These are phyloP conservation scores for Takakia lepidozioides DNA, from an alignment of 225 moss, liverwort and hornwort genomes.

Conservation along the genomic window DNA sequence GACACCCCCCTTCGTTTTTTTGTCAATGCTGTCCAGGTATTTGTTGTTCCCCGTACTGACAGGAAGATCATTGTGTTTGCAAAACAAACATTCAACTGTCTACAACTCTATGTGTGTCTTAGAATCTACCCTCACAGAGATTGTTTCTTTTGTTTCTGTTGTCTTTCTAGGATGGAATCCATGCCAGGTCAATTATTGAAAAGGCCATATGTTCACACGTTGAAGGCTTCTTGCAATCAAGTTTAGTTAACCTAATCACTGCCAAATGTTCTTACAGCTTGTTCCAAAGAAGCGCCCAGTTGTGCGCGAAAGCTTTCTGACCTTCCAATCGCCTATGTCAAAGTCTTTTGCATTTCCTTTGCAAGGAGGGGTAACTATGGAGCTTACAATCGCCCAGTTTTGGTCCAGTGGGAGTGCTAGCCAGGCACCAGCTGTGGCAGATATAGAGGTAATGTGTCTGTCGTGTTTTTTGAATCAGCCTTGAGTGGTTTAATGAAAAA, in stretches of 20 bases:
- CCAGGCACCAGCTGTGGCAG: conserved; percentile 60
- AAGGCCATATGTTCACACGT: too few relatives aligned
- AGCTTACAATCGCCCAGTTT: conserved; percentile 87
- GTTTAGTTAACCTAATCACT: too few relatives aligned
- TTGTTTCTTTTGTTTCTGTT: too few relatives aligned
- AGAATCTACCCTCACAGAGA: too few relatives aligned
- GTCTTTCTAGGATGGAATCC: too few relatives aligned
- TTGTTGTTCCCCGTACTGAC: too few relatives aligned
- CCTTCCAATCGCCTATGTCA: conserved; percentile 62
- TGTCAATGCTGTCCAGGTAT: conserved; percentile 66
- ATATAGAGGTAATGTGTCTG: conserved; percentile 43
- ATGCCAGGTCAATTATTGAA: too few relatives aligned
- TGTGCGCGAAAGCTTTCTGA: conserved; percentile 68
- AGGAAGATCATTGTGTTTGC: too few relatives aligned
- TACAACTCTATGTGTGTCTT: too few relatives aligned
- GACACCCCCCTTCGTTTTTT: conserved; percentile 86
- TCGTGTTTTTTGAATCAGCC: background rate
- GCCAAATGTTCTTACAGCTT: conserved; percentile 33
- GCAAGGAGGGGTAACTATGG: conserved; percentile 90
- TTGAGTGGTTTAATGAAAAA: too few relatives aligned
- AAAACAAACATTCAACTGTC: too few relatives aligned
- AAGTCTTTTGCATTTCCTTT: conserved; percentile 75
- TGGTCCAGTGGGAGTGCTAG: conserved; percentile 99
- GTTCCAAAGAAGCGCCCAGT: conserved; percentile 69
- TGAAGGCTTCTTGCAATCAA: too few relatives aligned